Conservation (phyloP, 1,139 yeast species). For the Diutina siamensis region DNA sequence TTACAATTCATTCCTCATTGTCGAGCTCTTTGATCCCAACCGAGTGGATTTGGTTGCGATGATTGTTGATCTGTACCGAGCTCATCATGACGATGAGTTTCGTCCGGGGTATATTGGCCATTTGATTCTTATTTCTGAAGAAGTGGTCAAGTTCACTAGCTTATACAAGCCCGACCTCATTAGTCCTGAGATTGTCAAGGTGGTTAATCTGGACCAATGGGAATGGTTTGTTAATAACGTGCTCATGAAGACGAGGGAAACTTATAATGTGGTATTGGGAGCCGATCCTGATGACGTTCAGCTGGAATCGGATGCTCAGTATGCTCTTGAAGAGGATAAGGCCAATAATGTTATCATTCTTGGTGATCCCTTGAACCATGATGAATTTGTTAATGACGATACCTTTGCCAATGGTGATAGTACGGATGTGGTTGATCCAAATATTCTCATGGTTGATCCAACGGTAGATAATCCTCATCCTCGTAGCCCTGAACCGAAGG, state of each 20-base stretch:
- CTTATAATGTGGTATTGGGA: constrained; percentile 36
- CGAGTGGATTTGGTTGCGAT: constrained; percentile 23
- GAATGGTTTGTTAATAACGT: constrained; percentile 35
- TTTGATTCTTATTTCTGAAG: constrained; percentile 34
- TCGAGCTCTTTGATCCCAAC: constrained; percentile 25
- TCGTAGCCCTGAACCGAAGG: constrained; percentile 6
- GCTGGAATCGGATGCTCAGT: constrained; percentile 11
- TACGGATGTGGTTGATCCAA: no score
- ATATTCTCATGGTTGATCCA: background rate
- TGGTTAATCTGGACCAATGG: constrained; percentile 29
- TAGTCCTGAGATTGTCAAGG: constrained; percentile 30
- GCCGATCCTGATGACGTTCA: constrained; percentile 19
- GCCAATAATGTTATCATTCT: constrained; percentile 18
- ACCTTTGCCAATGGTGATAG: no score
- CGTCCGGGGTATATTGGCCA: constrained; percentile 41
- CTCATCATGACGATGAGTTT: constrained; percentile 13
- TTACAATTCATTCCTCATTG: constrained; percentile 35
- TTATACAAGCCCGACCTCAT: constrained; percentile 38
- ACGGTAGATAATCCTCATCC: background rate
- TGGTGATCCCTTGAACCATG: constrained; percentile 28
- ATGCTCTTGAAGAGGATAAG: constrained; percentile 8
- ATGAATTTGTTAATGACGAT: constrained; percentile 15
- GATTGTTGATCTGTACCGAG: constrained; percentile 21
- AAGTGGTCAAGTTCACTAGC: constrained; percentile 37
- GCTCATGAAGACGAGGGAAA: constrained; percentile 32